Conservation (phyloP, 495 filamentous ascomycete species). For the Aspergillus nidulans region DNA sequence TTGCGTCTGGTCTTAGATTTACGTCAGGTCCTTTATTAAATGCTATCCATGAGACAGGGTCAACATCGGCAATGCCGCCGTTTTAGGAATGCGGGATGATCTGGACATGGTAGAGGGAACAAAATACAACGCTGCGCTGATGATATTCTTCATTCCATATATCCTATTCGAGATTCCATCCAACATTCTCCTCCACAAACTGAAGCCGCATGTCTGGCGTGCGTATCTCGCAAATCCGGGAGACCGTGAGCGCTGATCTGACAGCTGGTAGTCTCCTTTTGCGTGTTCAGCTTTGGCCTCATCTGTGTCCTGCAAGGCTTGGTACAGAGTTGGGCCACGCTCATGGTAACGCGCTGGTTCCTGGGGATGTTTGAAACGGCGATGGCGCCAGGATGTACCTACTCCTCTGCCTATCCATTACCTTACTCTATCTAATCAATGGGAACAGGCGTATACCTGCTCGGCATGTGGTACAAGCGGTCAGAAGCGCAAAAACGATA, state of each 20-base stretch:
- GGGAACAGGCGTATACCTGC: conserved; percentile 51
- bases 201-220: conserved; percentile 55
- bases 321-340: conserved; percentile 63
- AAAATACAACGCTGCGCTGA: conserved; percentile 53
- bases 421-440: not conserved
- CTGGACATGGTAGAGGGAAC: conserved; percentile 45
- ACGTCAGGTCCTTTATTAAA: not conserved
- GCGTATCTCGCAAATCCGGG: conserved; percentile 28
- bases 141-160: conserved; percentile 62
- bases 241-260: too few relatives aligned
- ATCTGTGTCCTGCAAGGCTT: conserved; percentile 69
- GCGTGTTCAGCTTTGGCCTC: conserved; percentile 76
- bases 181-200: conserved; percentile 60
- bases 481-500: conserved; percentile 82
- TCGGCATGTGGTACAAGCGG: conserved; percentile 84
- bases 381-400: conserved; percentile 60
- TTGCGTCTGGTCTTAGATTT: not conserved
- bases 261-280: conserved; percentile 45
- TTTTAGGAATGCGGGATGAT: conserved; percentile 53
- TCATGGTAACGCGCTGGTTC: conserved; percentile 74
- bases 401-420: not conserved
- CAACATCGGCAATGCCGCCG: conserved; percentile 57
- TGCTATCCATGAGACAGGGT: conserved; percentile 22
- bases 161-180: conserved; percentile 58
- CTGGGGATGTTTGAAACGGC: conserved; percentile 78